These are phyloP conservation scores for Geum urbanum DNA, from an alignment of 306 rosid genomes.

Conservation along the genomic window DNA sequence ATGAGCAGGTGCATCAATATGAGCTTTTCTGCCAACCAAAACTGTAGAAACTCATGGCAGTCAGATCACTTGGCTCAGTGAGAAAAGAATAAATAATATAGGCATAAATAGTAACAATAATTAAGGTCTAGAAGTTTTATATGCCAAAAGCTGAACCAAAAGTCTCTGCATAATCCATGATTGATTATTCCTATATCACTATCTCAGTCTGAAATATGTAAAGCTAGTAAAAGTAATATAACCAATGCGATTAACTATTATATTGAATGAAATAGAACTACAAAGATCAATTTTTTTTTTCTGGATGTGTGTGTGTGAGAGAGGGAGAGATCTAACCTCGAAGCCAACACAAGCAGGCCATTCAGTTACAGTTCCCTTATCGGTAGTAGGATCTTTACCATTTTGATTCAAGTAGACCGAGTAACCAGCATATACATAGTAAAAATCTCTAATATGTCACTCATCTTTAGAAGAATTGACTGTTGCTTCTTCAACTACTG, in stretches of 20 bases:
- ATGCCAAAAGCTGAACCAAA: neutral
- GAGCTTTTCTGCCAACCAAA: neutral
- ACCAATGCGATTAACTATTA: neutral
- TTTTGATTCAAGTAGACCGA: neutral
- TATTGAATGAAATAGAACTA: neutral
- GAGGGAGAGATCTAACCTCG: constrained; percentile 4
- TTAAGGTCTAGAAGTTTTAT: neutral
- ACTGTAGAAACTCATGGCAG: constrained; percentile 12
- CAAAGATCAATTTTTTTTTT: no score
- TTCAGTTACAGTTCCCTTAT: neutral
- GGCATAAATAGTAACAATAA: neutral
- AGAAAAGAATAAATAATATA: neutral
- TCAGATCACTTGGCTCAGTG: neutral
- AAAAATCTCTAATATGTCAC: constrained; percentile 2
- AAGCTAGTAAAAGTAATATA: neutral
- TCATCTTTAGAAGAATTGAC: constrained; percentile 1
- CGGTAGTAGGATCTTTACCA: neutral
- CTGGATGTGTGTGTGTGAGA: neutral
- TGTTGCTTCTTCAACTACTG: neutral
- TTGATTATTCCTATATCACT: neutral
- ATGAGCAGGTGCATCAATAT: neutral
- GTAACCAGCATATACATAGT: constrained; percentile 14
- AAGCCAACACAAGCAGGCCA: constrained; percentile 15
- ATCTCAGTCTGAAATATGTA: no score
- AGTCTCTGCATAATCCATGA: neutral